Base-by-base conservation (phyloP, 164 flowering plant genomes). In the Piper betle region DNA sequence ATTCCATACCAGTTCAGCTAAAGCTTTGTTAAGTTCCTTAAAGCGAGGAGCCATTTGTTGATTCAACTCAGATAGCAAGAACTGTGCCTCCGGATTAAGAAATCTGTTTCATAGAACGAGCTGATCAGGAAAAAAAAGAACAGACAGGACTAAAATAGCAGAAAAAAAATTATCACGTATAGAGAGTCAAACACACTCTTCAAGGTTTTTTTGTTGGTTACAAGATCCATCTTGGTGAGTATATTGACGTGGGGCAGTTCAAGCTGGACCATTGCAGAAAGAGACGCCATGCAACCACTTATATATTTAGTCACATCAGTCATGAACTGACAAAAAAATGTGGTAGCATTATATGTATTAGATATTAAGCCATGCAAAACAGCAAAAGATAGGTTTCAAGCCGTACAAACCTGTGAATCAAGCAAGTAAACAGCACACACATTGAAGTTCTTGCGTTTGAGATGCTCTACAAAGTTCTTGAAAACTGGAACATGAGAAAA, bases 291-390 rank as follows among this genome's bases (percentile, higher is more conserved):
- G 71, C 97, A 93, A 41, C 97, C 97, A 80, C 97, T 90, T 20
- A 93, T 90, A 68, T 86, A 93, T 78, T 90, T 93, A 66, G 96
- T 86, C 55, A 90, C 94, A 82, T 93, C 99, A n/a, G 92, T 86
- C 63, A 90, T 81, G 73, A 93, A 93, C 99, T 88, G 78, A 57
- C 48, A 66, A 6, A 61, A 11, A 64, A 56, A n/a, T 37, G n/a
- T n/a, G n/a, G n/a, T n/a, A 48, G 57, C 46, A 11, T 5, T 2
- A n/a, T 17, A 55, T 57, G 11, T 12, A n/a, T n/a, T 57, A 41
- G 39, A 25, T 55, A 55, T 1, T 20, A 55, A 16, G 39, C 38
- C 33, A 55, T 2, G 5, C 38, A 55, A 7, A 37, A 10, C 40
- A 37, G 55, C 5, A 17, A 54, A 41, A 37, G 19, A 20, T 37